Evolutionary conservation across 1,139 yeast genomes (phyloP).

Genomic region (Protomyces arabidopsidicola): DNA sequence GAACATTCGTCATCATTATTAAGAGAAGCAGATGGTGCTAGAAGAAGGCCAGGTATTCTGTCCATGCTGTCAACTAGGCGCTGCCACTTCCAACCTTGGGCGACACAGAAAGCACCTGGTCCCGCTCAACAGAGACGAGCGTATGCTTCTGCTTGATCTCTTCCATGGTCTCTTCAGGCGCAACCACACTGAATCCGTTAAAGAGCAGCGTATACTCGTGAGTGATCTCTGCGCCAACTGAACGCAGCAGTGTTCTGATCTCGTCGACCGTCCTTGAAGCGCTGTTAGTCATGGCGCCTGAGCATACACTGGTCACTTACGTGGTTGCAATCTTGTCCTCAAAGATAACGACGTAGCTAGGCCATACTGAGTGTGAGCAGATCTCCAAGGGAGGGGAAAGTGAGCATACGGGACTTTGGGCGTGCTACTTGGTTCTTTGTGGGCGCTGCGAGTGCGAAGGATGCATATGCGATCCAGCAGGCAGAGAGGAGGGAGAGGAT

Average conservation of each 20-base stretch:
- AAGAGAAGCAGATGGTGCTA: too few relatives aligned
- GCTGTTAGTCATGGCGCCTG: background rate
- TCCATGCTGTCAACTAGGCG: too few relatives aligned
- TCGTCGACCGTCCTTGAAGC: background rate
- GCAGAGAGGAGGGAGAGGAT: background rate
- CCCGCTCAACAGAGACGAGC: conserved; percentile 13
- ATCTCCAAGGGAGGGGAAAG: too few relatives aligned
- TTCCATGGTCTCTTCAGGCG: conserved; percentile 7
- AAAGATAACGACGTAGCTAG: background rate
- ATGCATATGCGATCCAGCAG: background rate
- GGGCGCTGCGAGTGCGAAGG: background rate
- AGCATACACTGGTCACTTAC: too few relatives aligned
- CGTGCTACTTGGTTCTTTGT: conserved; percentile 21
- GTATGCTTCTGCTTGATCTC: background rate
- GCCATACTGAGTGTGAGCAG: background rate
- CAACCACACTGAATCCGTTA: conserved; percentile 12
- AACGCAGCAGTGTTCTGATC: background rate
- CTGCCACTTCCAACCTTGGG: too few relatives aligned
- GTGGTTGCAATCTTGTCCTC: background rate
- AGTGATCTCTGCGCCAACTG: conserved; percentile 1
- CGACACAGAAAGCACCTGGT: conserved; percentile 2
- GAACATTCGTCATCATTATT: too few relatives aligned
- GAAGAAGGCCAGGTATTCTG: too few relatives aligned
- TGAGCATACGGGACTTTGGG: conserved; percentile 2
- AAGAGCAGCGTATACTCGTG: conserved; percentile 14